These are phyloP conservation scores for Secale cereale DNA, from an alignment of 176 grass and related monocot genomes.

Conservation along the genomic window DNA sequence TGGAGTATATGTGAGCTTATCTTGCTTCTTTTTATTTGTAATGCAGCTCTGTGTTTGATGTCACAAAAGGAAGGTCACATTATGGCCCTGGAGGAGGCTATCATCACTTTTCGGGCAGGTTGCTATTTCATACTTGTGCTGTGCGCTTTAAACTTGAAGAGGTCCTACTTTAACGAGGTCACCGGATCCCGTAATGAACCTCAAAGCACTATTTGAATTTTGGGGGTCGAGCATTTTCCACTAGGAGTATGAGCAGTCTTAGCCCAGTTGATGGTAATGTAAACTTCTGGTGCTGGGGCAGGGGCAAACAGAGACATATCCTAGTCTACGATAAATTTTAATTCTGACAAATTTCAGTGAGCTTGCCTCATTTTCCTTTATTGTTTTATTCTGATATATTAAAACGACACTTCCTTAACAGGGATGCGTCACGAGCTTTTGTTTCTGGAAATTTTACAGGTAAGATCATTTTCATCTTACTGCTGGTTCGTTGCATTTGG, in stretches of 20 bases:
- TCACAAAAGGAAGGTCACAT: slow-evolving; percentile 87
- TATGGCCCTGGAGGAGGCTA: slow-evolving; percentile 96
- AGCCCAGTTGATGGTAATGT: neutral
- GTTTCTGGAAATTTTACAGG: slow-evolving; percentile 98
- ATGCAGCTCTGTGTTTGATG: slow-evolving; percentile 86
- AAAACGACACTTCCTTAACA: slow-evolving; percentile 30
- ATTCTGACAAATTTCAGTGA: neutral
- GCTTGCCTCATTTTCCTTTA: neutral
- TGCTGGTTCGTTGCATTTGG: neutral
- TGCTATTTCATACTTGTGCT: slow-evolving; percentile 2
- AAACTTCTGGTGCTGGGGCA: neutral
- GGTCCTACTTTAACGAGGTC: neutral
- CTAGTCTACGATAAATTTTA: neutral
- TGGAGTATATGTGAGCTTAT: neutral
- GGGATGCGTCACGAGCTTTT: slow-evolving; percentile 91
- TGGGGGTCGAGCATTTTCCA: neutral
- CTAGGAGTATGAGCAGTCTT: neutral
- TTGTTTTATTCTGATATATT: slow-evolving; percentile 36
- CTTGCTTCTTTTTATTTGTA: neutral
- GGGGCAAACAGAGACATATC: neutral
- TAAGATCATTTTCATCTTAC: slow-evolving; percentile 22
- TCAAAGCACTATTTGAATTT: neutral
- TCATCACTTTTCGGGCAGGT: slow-evolving; percentile 93
- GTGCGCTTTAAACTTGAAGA: neutral
- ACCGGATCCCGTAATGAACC: neutral